These are phyloP conservation scores for Glycine soja DNA, from an alignment of 306 rosid species.

Conservation along the genomic window DNA sequence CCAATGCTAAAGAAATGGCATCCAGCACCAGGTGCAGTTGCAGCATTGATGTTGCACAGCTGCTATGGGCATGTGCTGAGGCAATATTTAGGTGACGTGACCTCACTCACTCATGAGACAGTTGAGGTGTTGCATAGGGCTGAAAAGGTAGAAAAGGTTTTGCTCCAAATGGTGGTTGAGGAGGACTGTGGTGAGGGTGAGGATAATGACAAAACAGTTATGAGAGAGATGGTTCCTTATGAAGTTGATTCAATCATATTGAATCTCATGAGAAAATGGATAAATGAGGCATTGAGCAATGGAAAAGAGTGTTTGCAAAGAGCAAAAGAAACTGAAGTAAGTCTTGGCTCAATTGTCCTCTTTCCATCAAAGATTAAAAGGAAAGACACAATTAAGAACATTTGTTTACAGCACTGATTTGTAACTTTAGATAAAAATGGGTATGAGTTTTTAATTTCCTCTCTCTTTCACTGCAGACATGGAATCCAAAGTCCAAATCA, in stretches of 20 bases:
- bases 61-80: slow-evolving; percentile 77
- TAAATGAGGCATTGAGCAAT: slow-evolving; percentile 60
- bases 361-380: neutral
- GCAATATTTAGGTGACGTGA: slow-evolving; percentile 71
- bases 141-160: slow-evolving; percentile 77
- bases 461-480: slow-evolving; percentile 62
- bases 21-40: slow-evolving; percentile 66
- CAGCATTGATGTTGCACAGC: slow-evolving; percentile 79
- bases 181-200: slow-evolving; percentile 75
- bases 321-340: slow-evolving; percentile 88
- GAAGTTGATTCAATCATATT: slow-evolving; percentile 82
- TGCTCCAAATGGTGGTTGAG: slow-evolving; percentile 89
- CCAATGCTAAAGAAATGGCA: slow-evolving; percentile 78
- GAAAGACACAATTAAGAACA: neutral
- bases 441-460: slow-evolving; percentile 17
- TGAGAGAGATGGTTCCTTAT: slow-evolving; percentile 86
- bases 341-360: slow-evolving; percentile 18
- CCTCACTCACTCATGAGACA: slow-evolving; percentile 61
- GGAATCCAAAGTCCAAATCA: slow-evolving; percentile 94
- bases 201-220: slow-evolving; percentile 70
- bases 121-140: slow-evolving; percentile 76
- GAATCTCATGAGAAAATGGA: slow-evolving; percentile 76
- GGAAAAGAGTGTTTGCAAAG: slow-evolving; percentile 62
- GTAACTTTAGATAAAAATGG: neutral
- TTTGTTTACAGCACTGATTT: neutral